These are phyloP conservation scores for Huntiella omanensis DNA, from an alignment of 2,329 filamentous ascomycete species.

Conservation along the genomic window DNA sequence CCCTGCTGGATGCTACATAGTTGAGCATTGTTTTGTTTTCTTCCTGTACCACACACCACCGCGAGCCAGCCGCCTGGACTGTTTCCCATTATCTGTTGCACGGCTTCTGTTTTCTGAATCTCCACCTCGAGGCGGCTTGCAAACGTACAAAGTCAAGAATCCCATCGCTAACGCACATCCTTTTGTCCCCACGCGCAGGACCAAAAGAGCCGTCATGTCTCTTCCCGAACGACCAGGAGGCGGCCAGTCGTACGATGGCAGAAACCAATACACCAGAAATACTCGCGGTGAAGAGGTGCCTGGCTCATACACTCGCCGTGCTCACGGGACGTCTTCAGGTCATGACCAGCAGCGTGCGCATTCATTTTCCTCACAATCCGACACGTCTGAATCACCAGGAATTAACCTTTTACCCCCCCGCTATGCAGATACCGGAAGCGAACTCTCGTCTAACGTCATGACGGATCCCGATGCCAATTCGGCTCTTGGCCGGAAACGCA, in stretches of 20 bases:
- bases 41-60: too few species aligned
- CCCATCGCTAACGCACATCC: background rate
- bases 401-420: constrained; percentile 32
- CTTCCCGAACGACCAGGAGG: constrained; percentile 46
- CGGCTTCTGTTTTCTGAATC: too few species aligned
- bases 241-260: constrained; percentile 40
- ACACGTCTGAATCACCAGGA: constrained; percentile 36
- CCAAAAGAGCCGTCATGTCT: constrained; percentile 29
- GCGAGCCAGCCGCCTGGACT: too few species aligned
- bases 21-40: too few species aligned
- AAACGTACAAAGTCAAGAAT: too few species aligned
- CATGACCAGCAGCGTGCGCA: constrained; percentile 34
- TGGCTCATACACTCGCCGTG: constrained; percentile 51
- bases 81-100: too few species aligned
- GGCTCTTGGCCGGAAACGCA: constrained; percentile 52
- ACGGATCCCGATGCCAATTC: constrained; percentile 15
- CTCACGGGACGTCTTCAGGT: constrained; percentile 21
- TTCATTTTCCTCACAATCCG: constrained; percentile 39
- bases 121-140: too few species aligned
- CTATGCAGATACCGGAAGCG: constrained; percentile 13
- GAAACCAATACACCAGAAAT: constrained; percentile 47
- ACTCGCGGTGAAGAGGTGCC: constrained; percentile 44
- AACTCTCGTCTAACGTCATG: constrained; percentile 15
- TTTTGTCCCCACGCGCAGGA: constrained; percentile 2
- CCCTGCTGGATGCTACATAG: too few species aligned